Evolutionary conservation across 257 asterid genomes (phyloP), one percentile per base, ranked within the genome.

Genomic region (Haberlea rhodopensis): DNA sequence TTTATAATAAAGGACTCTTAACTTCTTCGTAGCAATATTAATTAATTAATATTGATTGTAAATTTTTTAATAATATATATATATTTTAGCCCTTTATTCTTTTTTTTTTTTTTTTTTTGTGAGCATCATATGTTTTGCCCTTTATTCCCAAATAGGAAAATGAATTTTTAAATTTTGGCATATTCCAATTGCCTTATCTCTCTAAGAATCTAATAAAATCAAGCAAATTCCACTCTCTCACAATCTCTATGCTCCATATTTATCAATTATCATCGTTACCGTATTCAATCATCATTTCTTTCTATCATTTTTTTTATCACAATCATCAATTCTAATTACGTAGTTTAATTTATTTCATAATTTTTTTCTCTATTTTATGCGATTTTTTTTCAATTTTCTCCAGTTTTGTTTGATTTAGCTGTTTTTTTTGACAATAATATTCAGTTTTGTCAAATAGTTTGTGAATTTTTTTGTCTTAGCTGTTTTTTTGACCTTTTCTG

Each of bases 201-300:
- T 55, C 37, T 24, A 5, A 63, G 7, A 58, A 57, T 66, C 26
- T 57, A 62, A 61, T 67, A 56, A 65, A 60, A 73, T 69, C 78
- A 73, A 77, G 60, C 75, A 70, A 63, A 68, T 59, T 64, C 78
- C 29, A 40, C 15, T 65, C 52, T 19, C 73, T n/a, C 24, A 53
- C 71, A 70, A 67, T 49, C 71, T 68, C 72, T 49, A 61, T 48
- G 23, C 70, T 70, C 63, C 79, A 53, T 62, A 64, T 28, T 65
- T 61, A 53, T 49, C 64, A 53, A 21, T 69, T 52, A 58, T 67
- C 66, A 55, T 64, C n/a, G n/a, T n/a, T n/a, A n/a, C n/a, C n/a
- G n/a, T n/a, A 19, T 60, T 56, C 79, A 60, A 62, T 65, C 63
- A 53, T 62, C 48, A 62, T 67, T 68, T 56, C 57, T 51, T 62